These are phyloP conservation scores for Collybia sp. DNA, from an alignment of 768 basidiomycete genomes.

Conservation along the genomic window DNA sequence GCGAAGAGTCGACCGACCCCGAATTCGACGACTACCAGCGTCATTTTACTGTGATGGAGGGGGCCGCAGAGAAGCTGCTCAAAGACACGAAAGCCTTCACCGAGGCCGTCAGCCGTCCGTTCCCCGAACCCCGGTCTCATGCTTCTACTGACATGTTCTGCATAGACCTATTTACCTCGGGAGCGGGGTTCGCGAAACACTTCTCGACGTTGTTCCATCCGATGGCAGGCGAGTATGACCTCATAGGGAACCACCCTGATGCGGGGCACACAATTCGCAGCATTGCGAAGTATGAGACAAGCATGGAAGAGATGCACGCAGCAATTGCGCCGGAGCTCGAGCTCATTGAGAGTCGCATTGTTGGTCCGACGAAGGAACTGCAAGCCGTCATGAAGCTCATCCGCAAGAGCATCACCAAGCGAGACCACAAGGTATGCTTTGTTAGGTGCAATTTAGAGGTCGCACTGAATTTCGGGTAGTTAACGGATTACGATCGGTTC, in stretches of 20 bases:
- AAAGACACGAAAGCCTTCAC: conserved; percentile 90
- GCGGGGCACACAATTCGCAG: conserved; percentile 74
- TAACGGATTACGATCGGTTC: conserved; percentile 92
- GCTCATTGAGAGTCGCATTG: conserved; percentile 83
- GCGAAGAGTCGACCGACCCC: conserved; percentile 70
- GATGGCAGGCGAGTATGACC: conserved; percentile 70
- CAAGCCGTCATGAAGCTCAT: conserved; percentile 83
- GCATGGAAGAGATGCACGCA: conserved; percentile 80
- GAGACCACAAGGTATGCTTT: conserved; percentile 83
- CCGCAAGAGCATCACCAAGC: conserved; percentile 91
- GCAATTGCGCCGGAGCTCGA: conserved; percentile 88
- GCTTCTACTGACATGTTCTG: conserved; percentile 1
- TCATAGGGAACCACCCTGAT: conserved; percentile 75
- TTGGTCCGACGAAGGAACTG: conserved; percentile 86
- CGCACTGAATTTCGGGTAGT: conserved; percentile 30
- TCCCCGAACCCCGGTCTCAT: conserved; percentile 1
- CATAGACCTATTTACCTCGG: conserved; percentile 62
- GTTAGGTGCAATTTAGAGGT: neutral
- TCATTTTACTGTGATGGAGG: conserved; percentile 74
- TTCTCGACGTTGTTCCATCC: conserved; percentile 62
- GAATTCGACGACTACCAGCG: conserved; percentile 88
- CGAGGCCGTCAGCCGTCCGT: conserved; percentile 74
- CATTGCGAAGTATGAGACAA: conserved; percentile 63
- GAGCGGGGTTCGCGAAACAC: conserved; percentile 59
- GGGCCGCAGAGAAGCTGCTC: conserved; percentile 80